Base-by-base conservation (phyloP, 495 filamentous ascomycete genomes). In the Penicillium coprophilum region DNA sequence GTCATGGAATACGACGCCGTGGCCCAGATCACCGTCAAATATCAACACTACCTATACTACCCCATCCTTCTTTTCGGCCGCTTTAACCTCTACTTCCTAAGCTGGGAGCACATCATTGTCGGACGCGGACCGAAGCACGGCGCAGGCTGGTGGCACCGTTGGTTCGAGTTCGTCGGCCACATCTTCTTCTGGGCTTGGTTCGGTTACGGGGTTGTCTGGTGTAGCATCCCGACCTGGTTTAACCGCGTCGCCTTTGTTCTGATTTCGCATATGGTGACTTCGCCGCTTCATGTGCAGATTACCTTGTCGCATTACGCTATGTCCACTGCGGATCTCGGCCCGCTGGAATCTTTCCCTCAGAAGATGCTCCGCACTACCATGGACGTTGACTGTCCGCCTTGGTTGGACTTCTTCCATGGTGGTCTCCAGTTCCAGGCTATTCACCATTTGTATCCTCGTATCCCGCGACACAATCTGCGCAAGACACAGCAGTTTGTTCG, bases 221-320 rank as follows among this genome's bases (percentile, higher is more conserved):
- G 79, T 48, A 74, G 74, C 28, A 82, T 96, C 55, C 88, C 87
- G 36, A 80, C 74, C 41, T 80, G 79, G 58, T 82, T 79, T 77
- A 79, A 79, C 55, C 83, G 90, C 13, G 77, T 92, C 53, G 62
- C 79, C 21, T 96, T 88, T 67, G 68, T 96, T 45, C 71, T 95
- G 73, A 78, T 96, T 68, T 90, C 87, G 71, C 91, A 96, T 61
- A 82, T 86, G 68, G 81, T 92, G 36, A 89, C 91, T 10, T 85
- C 85, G 75, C 89, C 89, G 28, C 73, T 96, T 21, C 91, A 96
- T 70, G 86, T 90, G 30, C 91, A 96, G 74, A 95, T 96, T 62
- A 96, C 91, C 10, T 82, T 96, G 27, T 90, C 86, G n/a, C 91
- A 96, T 70, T 96, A 93, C 68, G 88, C 90, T 30, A 96, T 96